phyloP scores from a whole-genome alignment of 2,329 filamentous ascomycete species.

The Torrubiella hemipterigena region DNA sequence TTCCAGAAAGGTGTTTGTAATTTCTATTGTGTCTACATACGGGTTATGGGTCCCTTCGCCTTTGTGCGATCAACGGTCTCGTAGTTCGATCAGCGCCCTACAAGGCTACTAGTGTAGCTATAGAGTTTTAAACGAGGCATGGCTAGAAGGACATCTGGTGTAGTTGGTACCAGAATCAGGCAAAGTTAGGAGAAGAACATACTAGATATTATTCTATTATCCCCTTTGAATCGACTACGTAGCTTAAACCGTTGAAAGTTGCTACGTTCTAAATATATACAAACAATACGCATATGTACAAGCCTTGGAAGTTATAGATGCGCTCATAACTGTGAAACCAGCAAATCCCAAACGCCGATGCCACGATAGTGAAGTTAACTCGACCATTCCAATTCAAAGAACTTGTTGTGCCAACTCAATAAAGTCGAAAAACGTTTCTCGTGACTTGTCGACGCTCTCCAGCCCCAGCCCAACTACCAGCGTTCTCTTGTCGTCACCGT shows the following conservation, averaged over 20 bases:
- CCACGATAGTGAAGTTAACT: background rate
- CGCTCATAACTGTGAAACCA: background rate
- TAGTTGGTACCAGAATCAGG: no score
- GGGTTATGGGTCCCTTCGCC: no score
- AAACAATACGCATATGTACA: slow-evolving; percentile 6
- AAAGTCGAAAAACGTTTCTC: slow-evolving; percentile 52
- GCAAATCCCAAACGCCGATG: no score
- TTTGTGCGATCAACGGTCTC: no score
- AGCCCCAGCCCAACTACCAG: slow-evolving; percentile 52
- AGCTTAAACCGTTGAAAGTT: background rate
- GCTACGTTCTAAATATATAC: background rate
- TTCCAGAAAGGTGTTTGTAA: no score
- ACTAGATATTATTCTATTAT: no score
- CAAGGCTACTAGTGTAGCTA: no score
- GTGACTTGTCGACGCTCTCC: slow-evolving; percentile 32
- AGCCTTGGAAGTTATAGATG: slow-evolving; percentile 1
- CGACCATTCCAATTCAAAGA: slow-evolving; percentile 20
- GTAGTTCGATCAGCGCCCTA: no score
- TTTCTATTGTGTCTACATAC: no score
- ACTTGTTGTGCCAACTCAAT: slow-evolving; percentile 51
- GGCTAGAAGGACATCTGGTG: no score
- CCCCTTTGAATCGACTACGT: background rate
- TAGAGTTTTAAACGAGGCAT: no score
- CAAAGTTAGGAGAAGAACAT: background rate
- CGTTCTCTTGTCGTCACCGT: slow-evolving; percentile 50